Evolutionary conservation across 805 yeast genomes (phyloP).

Genomic region (Danielia oregonensis): DNA sequence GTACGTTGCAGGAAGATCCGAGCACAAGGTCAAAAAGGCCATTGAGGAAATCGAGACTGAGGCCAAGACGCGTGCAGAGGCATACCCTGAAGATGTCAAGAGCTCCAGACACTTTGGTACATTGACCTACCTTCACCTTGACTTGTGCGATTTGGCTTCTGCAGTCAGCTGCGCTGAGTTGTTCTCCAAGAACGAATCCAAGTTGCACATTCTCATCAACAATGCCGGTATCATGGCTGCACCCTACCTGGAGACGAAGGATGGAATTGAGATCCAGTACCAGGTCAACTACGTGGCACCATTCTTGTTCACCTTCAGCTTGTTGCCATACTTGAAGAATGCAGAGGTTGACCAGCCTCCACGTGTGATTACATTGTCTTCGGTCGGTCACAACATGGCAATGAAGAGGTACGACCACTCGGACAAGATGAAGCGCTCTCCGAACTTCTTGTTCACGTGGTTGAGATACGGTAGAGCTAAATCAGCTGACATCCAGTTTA

Average conservation of each 20-base stretch:
- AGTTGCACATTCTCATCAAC: constrained; percentile 32
- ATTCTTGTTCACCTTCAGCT: constrained; percentile 27
- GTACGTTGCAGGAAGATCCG: constrained; percentile 35
- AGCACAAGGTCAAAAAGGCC: constrained; percentile 28
- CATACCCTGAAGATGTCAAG: constrained; percentile 25
- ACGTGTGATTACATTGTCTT: constrained; percentile 29
- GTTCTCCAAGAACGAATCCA: constrained; percentile 22
- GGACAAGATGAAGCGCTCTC: constrained; percentile 21
- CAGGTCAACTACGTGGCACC: constrained; percentile 38
- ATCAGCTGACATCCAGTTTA: constrained; percentile 28
- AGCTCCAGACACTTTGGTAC: constrained; percentile 12
- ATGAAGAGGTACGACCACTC: constrained; percentile 23
- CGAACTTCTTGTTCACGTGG: constrained; percentile 25
- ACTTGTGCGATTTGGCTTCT: constrained; percentile 14
- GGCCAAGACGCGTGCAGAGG: constrained; percentile 24
- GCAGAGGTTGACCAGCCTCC: constrained; percentile 20
- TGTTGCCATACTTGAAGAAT: constrained; percentile 24
- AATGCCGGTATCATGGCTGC: constrained; percentile 42
- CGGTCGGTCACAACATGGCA: constrained; percentile 30
- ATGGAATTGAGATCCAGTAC: constrained; percentile 38
- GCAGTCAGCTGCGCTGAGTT: constrained; percentile 18
- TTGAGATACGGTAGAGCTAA: constrained; percentile 36
- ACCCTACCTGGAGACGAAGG: constrained; percentile 33
- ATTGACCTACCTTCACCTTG: constrained; percentile 12
- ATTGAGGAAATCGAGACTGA: constrained; percentile 30